Percentiles rank a stretch among this genome's conserved stretches.
Conservation (phyloP, 2,329 filamentous ascomycete species). For the Diaporthe nobilis region DNA sequence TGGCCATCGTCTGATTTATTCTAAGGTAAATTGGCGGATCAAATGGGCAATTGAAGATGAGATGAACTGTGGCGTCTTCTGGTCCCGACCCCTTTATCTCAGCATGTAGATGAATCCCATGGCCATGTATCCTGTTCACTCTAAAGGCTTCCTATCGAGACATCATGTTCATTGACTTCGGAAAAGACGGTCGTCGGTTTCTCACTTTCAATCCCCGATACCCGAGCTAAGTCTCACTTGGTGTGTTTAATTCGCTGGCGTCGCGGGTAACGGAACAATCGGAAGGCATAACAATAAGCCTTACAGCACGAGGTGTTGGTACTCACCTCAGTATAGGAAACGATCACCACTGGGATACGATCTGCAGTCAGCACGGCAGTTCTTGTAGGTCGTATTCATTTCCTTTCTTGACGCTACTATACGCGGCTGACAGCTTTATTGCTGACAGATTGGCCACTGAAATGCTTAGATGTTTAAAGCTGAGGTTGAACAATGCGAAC, state of each 20-base stretch:
- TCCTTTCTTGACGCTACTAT: not conserved
- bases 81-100: not conserved
- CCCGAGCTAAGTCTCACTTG: not conserved
- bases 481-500: not conserved
- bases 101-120: not conserved
- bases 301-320: not conserved
- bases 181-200: not conserved
- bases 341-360: constrained; percentile 6
- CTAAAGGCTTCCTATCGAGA: not conserved
- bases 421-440: not conserved
- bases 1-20: not conserved
- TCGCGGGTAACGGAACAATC: not conserved
- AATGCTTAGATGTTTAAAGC: not conserved
- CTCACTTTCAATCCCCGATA: not conserved
- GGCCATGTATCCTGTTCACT: not conserved
- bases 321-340: constrained; percentile 8
- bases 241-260: not conserved
- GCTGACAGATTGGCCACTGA: not conserved
- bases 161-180: not conserved
- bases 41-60: not conserved
- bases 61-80: not conserved
- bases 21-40: not conserved
- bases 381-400: not conserved
- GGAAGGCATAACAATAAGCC: not conserved
- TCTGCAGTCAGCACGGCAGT: not conserved